phyloP scores from a whole-genome alignment of 768 basidiomycete species.

The Russula virescens region DNA sequence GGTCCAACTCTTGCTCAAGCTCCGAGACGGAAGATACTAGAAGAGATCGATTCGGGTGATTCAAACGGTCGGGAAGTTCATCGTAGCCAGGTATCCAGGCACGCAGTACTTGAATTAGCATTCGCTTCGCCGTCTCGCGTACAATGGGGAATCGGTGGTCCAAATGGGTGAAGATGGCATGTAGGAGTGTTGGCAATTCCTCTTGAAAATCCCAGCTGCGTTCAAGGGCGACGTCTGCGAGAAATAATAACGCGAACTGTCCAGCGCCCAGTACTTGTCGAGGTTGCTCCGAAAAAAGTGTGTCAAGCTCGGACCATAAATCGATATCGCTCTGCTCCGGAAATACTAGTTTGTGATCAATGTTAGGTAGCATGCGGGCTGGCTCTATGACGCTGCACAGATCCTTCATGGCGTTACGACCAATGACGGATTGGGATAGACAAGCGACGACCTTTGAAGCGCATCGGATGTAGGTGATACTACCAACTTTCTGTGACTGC shows the following conservation, averaged over 20 bases:
- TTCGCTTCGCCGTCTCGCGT: conserved; percentile 62
- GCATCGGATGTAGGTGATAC: conserved; percentile 67
- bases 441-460: conserved; percentile 80
- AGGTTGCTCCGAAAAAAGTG: conserved; percentile 67
- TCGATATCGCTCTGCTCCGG: conserved; percentile 65
- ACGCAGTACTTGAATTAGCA: conserved; percentile 80
- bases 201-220: conserved; percentile 68
- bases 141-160: conserved; percentile 71
- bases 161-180: conserved; percentile 73
- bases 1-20: conserved; percentile 54
- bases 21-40: conserved; percentile 47
- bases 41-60: conserved; percentile 40
- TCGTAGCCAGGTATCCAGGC: conserved; percentile 78
- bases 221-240: conserved; percentile 70
- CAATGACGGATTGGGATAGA: conserved; percentile 70
- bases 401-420: conserved; percentile 70
- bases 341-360: conserved; percentile 60
- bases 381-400: conserved; percentile 84
- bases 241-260: conserved; percentile 83
- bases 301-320: conserved; percentile 74
- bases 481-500: conserved; percentile 81
- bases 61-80: conserved; percentile 56
- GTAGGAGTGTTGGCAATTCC: conserved; percentile 69
- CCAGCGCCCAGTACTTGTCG: conserved; percentile 69
- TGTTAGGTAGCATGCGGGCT: conserved; percentile 71